Evolutionary conservation across 2,329 filamentous ascomycete species (phyloP), one percentile per base, ranked within the genome.

Genomic region (Fusarium bactridioides): DNA sequence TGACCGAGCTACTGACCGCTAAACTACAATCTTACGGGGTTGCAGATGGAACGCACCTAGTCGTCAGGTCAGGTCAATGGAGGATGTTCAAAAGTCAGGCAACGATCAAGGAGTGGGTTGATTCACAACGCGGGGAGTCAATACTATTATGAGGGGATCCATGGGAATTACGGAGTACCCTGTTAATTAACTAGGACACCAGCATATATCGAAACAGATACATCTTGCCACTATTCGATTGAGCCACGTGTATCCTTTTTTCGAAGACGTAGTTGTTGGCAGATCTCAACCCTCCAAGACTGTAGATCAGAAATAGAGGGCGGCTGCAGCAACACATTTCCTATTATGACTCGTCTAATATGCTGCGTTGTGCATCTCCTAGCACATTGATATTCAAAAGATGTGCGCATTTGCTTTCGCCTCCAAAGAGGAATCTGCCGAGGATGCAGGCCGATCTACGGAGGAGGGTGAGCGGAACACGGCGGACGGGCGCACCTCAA

Each of bases 261-360:
- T 59, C 51, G 45, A 61, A 61, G 33, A 48, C 38, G 65, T 72
- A 59, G 69, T 41, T 57, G 31, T 41, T 18, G 58, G 72, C 43
- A 73, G 72, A 76, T 76, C 71, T 58, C 57, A 69, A 70, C 65
- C 70, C 53, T 66, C 44, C 41, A 47, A 54, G 35, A 47, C 40
- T 40, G 73, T 58, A 74, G 74, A 76, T 76, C 73, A 64, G 55
- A 59, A 51, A 70, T 35, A 63, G 64, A 68, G 61, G 64, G 70
- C 61, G 64, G 70, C 59, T 53, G 53, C 59, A 59, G 47, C 58
- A 69, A 69, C 64, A 31, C 50, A 69, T 67, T 31, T 40, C 53
- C 35, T 25, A 50, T 23, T 38, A 13, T 45, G 33, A 53, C 57
- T 69, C 44, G 50, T 63, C 64, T 47, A 40, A 21, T 37, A 38